Conservation (phyloP, 2,329 filamentous ascomycete genomes). For the Lecanosticta acicola region DNA sequence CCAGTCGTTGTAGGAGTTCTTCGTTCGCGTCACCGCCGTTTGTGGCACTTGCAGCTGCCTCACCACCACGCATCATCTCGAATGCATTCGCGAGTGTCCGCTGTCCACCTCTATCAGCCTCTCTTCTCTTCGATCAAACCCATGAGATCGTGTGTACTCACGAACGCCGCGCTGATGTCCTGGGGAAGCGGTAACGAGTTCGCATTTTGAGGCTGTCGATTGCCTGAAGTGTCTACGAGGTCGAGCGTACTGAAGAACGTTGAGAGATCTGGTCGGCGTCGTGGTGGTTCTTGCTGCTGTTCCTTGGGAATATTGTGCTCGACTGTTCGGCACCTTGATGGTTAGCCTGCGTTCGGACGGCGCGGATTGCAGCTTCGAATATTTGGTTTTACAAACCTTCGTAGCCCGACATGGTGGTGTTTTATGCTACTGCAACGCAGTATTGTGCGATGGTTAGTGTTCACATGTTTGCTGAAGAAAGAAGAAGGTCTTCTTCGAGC, state of each 20-base stretch:
- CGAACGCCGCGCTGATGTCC: slow-evolving; percentile 55
- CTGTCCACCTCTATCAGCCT: neutral
- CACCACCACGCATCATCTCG: slow-evolving; percentile 48
- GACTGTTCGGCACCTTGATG: slow-evolving; percentile 31
- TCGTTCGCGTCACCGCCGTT: slow-evolving; percentile 22
- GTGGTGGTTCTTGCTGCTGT: slow-evolving; percentile 29
- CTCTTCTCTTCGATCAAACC: neutral
- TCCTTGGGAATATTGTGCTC: slow-evolving; percentile 45
- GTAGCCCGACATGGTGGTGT: slow-evolving; percentile 14
- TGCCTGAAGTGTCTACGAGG: slow-evolving; percentile 50
- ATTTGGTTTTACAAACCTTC: slow-evolving; percentile 8
- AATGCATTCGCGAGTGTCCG: slow-evolving; percentile 56
- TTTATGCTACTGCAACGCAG: neutral
- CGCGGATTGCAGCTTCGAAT: neutral
- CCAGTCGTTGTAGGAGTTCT: slow-evolving; percentile 50
- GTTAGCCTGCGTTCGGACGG: neutral
- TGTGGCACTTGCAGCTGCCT: slow-evolving; percentile 7
- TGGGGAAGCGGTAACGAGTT: slow-evolving; percentile 56
- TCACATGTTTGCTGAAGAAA: neutral
- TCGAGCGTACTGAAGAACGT: slow-evolving; percentile 61
- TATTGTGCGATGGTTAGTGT: neutral
- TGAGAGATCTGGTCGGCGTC: slow-evolving; percentile 57
- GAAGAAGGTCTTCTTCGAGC: neutral
- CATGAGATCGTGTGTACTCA: neutral
- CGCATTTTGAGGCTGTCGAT: slow-evolving; percentile 46